These are phyloP conservation scores for Radiomyces spectabilis DNA, from an alignment of 192 early-diverging fungal genomes.

Conservation along the genomic window DNA sequence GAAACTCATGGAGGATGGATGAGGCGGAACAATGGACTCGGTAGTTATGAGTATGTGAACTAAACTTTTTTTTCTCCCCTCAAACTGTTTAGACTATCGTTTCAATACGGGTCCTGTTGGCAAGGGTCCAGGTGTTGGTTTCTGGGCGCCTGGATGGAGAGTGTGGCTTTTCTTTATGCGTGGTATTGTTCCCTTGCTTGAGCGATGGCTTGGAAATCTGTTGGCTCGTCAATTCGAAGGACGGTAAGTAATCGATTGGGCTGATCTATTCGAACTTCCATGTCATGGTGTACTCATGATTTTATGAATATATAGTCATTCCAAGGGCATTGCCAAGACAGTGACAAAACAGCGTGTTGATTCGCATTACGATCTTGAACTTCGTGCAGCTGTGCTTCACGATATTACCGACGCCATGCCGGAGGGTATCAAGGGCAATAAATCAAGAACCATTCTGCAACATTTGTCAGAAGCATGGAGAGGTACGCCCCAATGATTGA, in stretches of 20 bases:
- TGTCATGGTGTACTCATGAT: not conserved
- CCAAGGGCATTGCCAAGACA: constrained; percentile 96
- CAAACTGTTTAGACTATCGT: constrained; percentile 31
- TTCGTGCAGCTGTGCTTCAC: constrained; percentile 97
- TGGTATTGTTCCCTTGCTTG: constrained; percentile 93
- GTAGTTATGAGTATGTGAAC: not conserved
- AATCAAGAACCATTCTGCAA: constrained; percentile 91
- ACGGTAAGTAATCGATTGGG: not conserved
- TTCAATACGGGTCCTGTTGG: constrained; percentile 97
- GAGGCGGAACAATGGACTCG: too few species aligned
- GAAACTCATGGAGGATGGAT: too few species aligned
- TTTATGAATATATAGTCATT: constrained; percentile 70
- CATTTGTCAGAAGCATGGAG: constrained; percentile 95
- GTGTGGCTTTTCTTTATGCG: constrained; percentile 99
- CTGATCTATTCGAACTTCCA: not conserved
- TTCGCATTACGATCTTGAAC: constrained; percentile 95
- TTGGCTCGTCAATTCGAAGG: constrained; percentile 99
- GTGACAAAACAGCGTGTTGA: constrained; percentile 99
- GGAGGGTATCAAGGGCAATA: constrained; percentile 95
- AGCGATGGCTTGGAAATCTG: constrained; percentile 98
- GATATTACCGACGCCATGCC: constrained; percentile 99
- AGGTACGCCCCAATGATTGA: constrained; percentile 22
- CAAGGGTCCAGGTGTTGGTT: constrained; percentile 96
- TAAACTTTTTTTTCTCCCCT: constrained; percentile 1
- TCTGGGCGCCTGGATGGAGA: constrained; percentile 99